These are phyloP conservation scores for Pythium angustatum DNA, from an alignment of 352 stramenopile genomes.

Conservation along the genomic window DNA sequence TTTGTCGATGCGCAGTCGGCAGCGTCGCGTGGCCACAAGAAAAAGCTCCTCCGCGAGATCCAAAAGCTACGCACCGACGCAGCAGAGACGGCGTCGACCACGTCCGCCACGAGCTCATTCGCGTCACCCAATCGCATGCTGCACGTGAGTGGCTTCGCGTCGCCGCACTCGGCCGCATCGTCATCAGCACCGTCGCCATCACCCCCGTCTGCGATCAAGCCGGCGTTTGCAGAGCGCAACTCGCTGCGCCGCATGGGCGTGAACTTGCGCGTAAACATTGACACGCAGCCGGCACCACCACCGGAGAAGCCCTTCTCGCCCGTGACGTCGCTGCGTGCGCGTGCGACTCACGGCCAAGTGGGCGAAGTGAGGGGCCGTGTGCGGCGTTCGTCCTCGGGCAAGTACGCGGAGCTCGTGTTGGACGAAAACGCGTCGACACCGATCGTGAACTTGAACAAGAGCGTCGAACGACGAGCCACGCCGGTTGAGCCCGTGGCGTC, in stretches of 20 bases:
- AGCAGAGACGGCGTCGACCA: conserved; percentile 1
- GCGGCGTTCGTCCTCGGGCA: conserved; percentile 6
- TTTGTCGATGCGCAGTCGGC: conserved; percentile 53
- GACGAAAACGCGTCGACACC: conserved; percentile 29
- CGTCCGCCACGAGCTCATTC: conserved; percentile 8
- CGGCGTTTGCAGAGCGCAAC: conserved; percentile 19
- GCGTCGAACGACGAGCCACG: conserved; percentile 19
- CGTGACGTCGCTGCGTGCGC: conserved; percentile 39
- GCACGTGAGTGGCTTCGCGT: conserved; percentile 10
- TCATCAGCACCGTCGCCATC: conserved; percentile 1
- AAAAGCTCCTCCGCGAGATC: conserved; percentile 77
- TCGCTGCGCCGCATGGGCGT: conserved; percentile 45
- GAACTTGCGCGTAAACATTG: conserved; percentile 62
- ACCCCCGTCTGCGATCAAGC: not conserved
- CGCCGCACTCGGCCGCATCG: conserved; percentile 7
- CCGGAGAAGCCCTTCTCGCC: conserved; percentile 40
- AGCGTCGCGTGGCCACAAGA: conserved; percentile 72
- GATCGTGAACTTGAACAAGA: conserved; percentile 30
- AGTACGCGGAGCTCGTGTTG: conserved; percentile 13
- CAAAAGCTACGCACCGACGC: conserved; percentile 58
- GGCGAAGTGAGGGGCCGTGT: conserved; percentile 36
- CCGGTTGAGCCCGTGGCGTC: not conserved
- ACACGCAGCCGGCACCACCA: conserved; percentile 26
- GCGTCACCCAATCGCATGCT: conserved; percentile 11
- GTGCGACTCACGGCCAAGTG: conserved; percentile 38